A percentile compares a stretch with the other conserved stretches of the same genome.
phyloP scores from a whole-genome alignment of 495 filamentous ascomycete genomes.

The Penicillium paxilli region DNA sequence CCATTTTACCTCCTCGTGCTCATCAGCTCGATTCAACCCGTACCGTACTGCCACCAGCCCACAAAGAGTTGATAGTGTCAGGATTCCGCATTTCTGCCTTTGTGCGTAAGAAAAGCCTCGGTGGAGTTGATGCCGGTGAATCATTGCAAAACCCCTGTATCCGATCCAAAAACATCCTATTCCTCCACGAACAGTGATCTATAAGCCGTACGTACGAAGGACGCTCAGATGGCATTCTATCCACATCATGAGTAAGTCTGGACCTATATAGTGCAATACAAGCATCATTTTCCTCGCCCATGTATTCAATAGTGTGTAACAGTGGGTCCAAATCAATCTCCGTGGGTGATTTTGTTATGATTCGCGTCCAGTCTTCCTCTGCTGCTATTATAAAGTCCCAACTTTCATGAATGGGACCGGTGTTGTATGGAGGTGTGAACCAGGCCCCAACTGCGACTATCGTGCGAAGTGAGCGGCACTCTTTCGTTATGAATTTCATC shows the following conservation, averaged over 20 bases:
- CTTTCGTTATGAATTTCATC: neutral
- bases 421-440: neutral
- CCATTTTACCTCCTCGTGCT: no score
- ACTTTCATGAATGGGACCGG: neutral
- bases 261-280: neutral
- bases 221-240: neutral
- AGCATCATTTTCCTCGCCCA: neutral
- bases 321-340: neutral
- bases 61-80: neutral
- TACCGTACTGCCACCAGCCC: no score
- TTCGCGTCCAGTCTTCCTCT: neutral
- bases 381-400: neutral
- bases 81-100: neutral
- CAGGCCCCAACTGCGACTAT: neutral
- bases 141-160: neutral
- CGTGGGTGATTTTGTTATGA: neutral
- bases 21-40: no score
- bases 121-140: neutral
- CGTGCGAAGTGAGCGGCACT: neutral
- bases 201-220: neutral
- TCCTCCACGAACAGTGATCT: neutral
- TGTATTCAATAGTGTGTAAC: neutral
- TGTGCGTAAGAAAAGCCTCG: neutral
- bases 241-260: neutral
- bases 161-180: neutral